A percentile compares a stretch with the other conserved stretches of the same genome.
phyloP scores from a whole-genome alignment of 2,329 filamentous ascomycete species.

The Fusarium nurragi region DNA sequence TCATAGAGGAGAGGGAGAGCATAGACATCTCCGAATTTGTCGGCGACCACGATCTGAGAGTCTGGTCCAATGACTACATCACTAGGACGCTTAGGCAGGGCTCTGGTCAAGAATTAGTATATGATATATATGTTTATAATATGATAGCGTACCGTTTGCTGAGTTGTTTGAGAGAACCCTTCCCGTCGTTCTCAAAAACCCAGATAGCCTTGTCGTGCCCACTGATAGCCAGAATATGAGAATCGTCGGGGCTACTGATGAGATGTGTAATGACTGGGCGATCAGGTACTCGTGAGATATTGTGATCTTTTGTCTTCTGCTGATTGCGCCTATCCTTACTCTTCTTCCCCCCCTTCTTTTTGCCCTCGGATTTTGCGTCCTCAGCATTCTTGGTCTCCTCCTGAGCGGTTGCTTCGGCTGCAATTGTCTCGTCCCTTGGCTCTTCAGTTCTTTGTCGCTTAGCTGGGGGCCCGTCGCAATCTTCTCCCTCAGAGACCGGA shows the following conservation, averaged over 20 bases:
- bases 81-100: conserved; percentile 90
- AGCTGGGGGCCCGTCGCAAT: conserved; percentile 47
- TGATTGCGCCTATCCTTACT: conserved; percentile 46
- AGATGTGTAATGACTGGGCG: conserved; percentile 75
- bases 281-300: conserved; percentile 54
- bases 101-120: conserved; percentile 58
- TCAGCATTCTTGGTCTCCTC: conserved; percentile 12
- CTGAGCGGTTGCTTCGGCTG: conserved; percentile 35
- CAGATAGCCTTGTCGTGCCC: conserved; percentile 92
- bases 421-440: conserved; percentile 32
- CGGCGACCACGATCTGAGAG: conserved; percentile 79
- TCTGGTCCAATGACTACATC: conserved; percentile 76
- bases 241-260: conserved; percentile 68
- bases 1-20: conserved; percentile 72
- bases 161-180: conserved; percentile 70
- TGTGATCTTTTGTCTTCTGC: conserved; percentile 28
- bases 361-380: conserved; percentile 28
- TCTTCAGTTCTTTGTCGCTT: conserved; percentile 50
- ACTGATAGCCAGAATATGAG: conserved; percentile 79
- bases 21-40: conserved; percentile 98
- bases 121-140: neutral
- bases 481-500: conserved; percentile 23
- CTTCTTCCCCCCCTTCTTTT: conserved; percentile 45
- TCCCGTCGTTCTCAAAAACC: conserved; percentile 75
- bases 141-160: conserved; percentile 71